Base-by-base conservation (phyloP, 257 asterid species). In the Solanum chilense region DNA sequence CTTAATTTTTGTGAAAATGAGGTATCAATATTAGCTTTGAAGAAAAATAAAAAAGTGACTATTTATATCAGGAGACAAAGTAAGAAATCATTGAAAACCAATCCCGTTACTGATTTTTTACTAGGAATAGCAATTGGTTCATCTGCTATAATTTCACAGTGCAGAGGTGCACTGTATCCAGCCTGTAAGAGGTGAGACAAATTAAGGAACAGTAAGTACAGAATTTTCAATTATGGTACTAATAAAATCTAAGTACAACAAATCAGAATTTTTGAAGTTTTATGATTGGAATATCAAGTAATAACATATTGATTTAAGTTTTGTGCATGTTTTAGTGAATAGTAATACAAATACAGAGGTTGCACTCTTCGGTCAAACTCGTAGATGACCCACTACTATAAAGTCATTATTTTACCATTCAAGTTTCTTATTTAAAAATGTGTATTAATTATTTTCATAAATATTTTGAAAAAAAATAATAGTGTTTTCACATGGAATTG, bases 61-160 rank as follows among this genome's bases (percentile, higher is more conserved):
- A 27, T 9, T 18, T 70, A 83, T 83, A 29, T 58, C 31, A 31
- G 73, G 89, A 31, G 56, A 58, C 58, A 83, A 49, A 49, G 73
- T 82, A 74, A 84, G 41, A 64, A 49, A 84, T 73, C 37, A 44
- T 84, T 88, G 80, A 87, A 37, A 60, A 49, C 64, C 56, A 13
- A 77, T 45, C 86, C 29, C 44, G 44, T 29, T 47, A 5, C n/a
- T 29, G 25, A 16, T 82, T 62, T 62, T 68, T 86, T 86, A 83
- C 87, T 44, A 42, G 75, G 62, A 52, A 86, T 86, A 76, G 90
- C 82, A 89, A 86, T 73, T 89, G 90, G 78, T 86, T 86, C 90
- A 83, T 89, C 87, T 86, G 82, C 89, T 62, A n/a, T 10, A 39
- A 29, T 37, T 21, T 75, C 15, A n/a, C 15, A 42, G 37, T 52